Evolutionary conservation across 2,329 filamentous ascomycete genomes (phyloP).

Genomic region (Chalara sp.): DNA sequence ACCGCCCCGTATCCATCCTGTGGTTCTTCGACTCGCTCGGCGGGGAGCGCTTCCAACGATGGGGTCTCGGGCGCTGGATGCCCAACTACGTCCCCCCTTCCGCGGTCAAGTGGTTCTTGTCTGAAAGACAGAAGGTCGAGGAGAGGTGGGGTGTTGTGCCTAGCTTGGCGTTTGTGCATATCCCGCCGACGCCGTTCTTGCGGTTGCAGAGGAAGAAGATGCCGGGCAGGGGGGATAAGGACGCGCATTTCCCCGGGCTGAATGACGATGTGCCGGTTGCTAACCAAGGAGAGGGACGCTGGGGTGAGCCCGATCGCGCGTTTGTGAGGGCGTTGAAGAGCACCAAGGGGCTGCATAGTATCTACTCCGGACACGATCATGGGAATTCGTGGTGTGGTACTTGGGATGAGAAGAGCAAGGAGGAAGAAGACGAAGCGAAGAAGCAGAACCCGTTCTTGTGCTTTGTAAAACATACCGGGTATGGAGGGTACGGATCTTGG

Average conservation of each 20-base stretch:
- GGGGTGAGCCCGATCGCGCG: constrained; percentile 38
- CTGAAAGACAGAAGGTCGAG: constrained; percentile 13
- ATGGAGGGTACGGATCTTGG: constrained; percentile 64
- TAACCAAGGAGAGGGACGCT: constrained; percentile 15
- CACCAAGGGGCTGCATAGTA: constrained; percentile 46
- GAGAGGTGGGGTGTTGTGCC: constrained; percentile 28
- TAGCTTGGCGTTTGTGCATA: constrained; percentile 49
- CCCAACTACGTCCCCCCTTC: constrained; percentile 38
- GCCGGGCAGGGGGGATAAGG: constrained; percentile 13
- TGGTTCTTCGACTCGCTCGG: constrained; percentile 70
- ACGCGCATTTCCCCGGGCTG: constrained; percentile 37
- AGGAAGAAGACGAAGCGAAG: neutral
- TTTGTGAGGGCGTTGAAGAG: constrained; percentile 57
- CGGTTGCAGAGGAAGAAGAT: constrained; percentile 30
- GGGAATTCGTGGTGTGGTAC: constrained; percentile 51
- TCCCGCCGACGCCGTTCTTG: constrained; percentile 37
- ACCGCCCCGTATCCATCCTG: constrained; percentile 41
- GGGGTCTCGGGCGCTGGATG: constrained; percentile 17
- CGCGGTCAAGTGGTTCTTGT: constrained; percentile 39
- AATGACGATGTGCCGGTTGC: constrained; percentile 35
- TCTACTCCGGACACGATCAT: constrained; percentile 64
- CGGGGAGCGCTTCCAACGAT: constrained; percentile 40
- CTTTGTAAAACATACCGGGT: constrained; percentile 60
- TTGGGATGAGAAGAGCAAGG: constrained; percentile 29
- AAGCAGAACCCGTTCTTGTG: constrained; percentile 43